phyloP scores from a whole-genome alignment of 2,329 filamentous ascomycete species.

The Sporothrix brasiliensis region DNA sequence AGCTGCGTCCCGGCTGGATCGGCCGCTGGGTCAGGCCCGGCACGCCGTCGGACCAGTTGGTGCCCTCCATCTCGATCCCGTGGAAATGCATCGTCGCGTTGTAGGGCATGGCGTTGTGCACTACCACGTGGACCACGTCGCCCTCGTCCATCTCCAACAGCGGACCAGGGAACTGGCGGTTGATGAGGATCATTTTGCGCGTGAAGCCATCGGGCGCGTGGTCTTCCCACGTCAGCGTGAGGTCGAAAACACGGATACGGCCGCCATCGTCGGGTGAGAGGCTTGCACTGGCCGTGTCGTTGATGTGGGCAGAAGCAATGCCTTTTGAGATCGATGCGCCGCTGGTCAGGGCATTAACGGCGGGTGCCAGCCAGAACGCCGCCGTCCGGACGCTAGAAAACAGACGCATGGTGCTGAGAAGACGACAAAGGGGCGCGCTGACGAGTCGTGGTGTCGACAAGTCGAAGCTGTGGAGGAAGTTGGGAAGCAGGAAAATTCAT shows the following conservation, averaged over 20 bases:
- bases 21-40: constrained; percentile 59
- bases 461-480: too few relatives aligned
- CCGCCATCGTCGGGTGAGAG: constrained; percentile 23
- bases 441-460: too few relatives aligned
- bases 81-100: constrained; percentile 57
- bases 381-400: too few relatives aligned
- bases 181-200: constrained; percentile 55
- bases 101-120: constrained; percentile 52
- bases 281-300: background rate
- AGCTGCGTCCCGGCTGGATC: constrained; percentile 54
- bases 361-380: too few relatives aligned
- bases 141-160: constrained; percentile 57
- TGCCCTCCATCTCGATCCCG: constrained; percentile 55
- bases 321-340: too few relatives aligned
- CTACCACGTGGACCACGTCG: constrained; percentile 51
- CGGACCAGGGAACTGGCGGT: constrained; percentile 65
- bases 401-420: too few relatives aligned
- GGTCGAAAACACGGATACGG: constrained; percentile 35
- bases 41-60: constrained; percentile 64
- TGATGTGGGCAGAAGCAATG: too few relatives aligned
- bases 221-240: constrained; percentile 45
- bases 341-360: too few relatives aligned
- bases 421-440: too few relatives aligned
- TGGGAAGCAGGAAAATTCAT: too few relatives aligned
- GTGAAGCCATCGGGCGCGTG: constrained; percentile 50